Conservation (phyloP, 805 yeast genomes). For the Yarrowia alimentaria region DNA sequence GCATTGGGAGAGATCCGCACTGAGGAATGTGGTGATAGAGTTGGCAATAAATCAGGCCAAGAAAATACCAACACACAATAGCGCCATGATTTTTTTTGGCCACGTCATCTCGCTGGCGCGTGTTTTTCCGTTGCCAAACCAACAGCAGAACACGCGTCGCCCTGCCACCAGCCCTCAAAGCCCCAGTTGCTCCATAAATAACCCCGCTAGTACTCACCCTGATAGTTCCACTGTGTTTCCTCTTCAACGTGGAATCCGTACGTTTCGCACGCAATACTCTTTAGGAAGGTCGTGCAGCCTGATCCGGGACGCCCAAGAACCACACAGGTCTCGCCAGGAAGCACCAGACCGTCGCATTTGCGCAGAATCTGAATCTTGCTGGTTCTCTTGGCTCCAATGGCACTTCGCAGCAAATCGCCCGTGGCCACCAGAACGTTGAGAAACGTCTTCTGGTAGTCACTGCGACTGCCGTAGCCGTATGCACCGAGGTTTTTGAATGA, state of each 20-base stretch:
- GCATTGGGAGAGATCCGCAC: constrained; percentile 43
- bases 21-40: constrained; percentile 2
- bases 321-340: constrained; percentile 64
- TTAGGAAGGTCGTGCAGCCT: constrained; percentile 69
- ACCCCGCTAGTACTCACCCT: constrained; percentile 23
- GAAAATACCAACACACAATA: not conserved
- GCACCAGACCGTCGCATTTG: constrained; percentile 56
- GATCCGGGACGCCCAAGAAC: constrained; percentile 76
- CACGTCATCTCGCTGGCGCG: no score
- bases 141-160: no score
- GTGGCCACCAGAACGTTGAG: constrained; percentile 49
- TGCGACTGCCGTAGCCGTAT: constrained; percentile 57
- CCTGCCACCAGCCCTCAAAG: not conserved
- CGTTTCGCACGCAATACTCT: constrained; percentile 45
- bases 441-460: constrained; percentile 64
- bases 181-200: no score
- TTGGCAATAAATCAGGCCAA: not conserved
- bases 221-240: constrained; percentile 52
- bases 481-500: constrained; percentile 59
- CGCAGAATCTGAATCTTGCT: constrained; percentile 43
- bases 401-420: constrained; percentile 36
- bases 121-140: no score
- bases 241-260: constrained; percentile 55
- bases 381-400: constrained; percentile 36
- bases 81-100: no score